Base-by-base conservation (phyloP, 75 land plant species). In the Isoetes taiwanensis region DNA sequence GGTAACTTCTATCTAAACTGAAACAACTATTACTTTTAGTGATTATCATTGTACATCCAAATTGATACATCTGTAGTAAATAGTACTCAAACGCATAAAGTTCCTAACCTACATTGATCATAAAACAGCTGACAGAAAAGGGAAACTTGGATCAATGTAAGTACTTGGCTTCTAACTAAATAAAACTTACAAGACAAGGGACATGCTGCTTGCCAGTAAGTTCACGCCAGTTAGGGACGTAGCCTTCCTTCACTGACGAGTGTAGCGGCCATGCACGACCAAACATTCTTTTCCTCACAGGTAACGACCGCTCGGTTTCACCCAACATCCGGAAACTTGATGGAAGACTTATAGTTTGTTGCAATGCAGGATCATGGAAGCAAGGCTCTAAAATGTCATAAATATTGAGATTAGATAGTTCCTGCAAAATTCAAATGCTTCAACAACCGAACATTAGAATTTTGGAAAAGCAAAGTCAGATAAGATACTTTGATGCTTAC, bases 301-400 rank as follows among this genome's bases (percentile, higher is more conserved):
- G 48, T 3, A 77, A 61, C 17, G 82, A 72, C 52, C 72, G 70
- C 11, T 79, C 60, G 3, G 72, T 81, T 65, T 86, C 78, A 35
- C 95, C 95, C 27, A 88, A 50, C 40, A 39, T 59, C 52, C 79
- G 62, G 58, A 78, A 88, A 57, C 90, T 88, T 17, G 34, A 26
- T n/a, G 95, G 95, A 41, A 88, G 41, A 20, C 48, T 76, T 10
- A 34, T 21, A 31, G 40, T 29, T n/a, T 72, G 35, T 54, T 39
- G 23, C 1, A 38, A 30, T 16, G 30, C 37, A 0, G 75, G 62
- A 33, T 43, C 46, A 33, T 89, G 82, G 67, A 72, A 85, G 72
- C 96, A 89, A 12, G 96, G 90, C 59, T 89, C 90, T 23, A 89
- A 82, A 29, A 82, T 81, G 59, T 89, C 71, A 60, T 89, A 85